These are phyloP conservation scores for Rhodamnia argentea DNA, from an alignment of 345 rosid genomes.

Conservation along the genomic window DNA sequence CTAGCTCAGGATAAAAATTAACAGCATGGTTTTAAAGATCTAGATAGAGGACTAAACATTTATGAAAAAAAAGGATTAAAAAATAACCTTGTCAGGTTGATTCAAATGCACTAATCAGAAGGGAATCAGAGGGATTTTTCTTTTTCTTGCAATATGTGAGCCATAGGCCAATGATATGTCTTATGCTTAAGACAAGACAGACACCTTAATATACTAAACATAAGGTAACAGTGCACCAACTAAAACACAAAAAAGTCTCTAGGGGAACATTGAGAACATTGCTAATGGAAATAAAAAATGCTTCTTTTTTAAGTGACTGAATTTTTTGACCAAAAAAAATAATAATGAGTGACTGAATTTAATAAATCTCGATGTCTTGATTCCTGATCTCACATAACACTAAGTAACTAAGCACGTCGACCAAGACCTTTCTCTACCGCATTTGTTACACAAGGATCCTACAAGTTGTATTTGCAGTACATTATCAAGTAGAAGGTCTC, in stretches of 20 bases:
- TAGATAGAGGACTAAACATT: background rate
- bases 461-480: background rate
- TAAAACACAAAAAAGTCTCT: background rate
- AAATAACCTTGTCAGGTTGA: background rate
- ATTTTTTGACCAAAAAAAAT: too few species aligned
- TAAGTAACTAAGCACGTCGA: background rate
- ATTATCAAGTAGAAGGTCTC: background rate
- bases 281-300: too few species aligned
- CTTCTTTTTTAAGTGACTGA: too few species aligned
- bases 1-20: background rate
- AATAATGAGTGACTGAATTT: background rate
- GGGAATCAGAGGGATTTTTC: background rate
- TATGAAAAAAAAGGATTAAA: background rate
- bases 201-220: background rate
- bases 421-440: background rate
- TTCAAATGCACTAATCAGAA: background rate
- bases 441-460: background rate
- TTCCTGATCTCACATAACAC: background rate
- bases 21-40: background rate
- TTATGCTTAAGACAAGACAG: background rate
- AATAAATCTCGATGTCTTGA: background rate
- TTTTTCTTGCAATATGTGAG: background rate
- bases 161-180: background rate
- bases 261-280: background rate
- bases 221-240: background rate